Percentiles rank a stretch among this genome's conserved stretches.
phyloP scores from a whole-genome alignment of 257 asterid species.

The Sherardia arvensis region DNA sequence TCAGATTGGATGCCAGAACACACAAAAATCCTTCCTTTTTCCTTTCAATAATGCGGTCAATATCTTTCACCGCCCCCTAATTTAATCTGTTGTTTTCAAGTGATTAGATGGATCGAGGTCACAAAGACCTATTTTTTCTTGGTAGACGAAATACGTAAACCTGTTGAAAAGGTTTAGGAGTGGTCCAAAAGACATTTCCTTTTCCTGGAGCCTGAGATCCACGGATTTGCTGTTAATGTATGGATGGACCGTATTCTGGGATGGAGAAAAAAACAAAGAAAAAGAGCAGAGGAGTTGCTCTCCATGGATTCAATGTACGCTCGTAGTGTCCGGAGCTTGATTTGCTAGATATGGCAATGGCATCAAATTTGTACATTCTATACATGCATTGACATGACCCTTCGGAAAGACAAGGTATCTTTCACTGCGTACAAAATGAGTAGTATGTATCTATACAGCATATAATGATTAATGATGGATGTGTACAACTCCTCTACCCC shows the following conservation, averaged over 20 bases:
- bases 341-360: conserved; percentile 9
- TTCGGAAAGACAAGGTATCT: not conserved
- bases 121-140: not conserved
- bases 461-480: too few relatives aligned
- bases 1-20: not conserved
- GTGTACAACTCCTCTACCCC: too few relatives aligned
- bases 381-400: conserved; percentile 17
- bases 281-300: not conserved
- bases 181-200: not conserved
- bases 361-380: not conserved
- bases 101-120: not conserved
- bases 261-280: not conserved
- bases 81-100: not conserved
- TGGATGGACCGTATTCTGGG: not conserved
- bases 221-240: not conserved
- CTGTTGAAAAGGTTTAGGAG: not conserved
- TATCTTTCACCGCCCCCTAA: not conserved
- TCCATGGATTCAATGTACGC: conserved; percentile 12
- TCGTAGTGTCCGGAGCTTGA: conserved; percentile 6
- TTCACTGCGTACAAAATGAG: not conserved
- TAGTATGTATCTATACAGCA: not conserved
- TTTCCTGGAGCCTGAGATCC: not conserved
- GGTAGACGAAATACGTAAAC: not conserved
- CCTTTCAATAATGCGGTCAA: not conserved
- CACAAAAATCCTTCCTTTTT: not conserved